Conservation (phyloP, 352 stramenopile species). For the Bremia lactucae region DNA sequence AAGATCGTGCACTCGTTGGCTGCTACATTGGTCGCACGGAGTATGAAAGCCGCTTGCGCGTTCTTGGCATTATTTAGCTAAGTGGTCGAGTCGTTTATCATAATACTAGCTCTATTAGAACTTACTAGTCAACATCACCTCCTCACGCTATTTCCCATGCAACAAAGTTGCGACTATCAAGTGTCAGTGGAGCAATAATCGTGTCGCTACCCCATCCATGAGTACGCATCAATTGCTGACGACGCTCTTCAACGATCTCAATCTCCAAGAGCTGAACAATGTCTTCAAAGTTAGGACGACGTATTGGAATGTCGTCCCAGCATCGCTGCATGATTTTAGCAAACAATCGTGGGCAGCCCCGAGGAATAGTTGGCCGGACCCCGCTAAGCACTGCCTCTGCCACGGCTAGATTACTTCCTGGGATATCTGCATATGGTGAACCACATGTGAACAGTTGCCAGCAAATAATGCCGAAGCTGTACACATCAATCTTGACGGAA, state of each 20-base stretch:
- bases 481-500: conserved; percentile 78
- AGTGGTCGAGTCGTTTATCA: conserved; percentile 3
- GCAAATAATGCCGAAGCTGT: conserved; percentile 80
- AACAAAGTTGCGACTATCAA: conserved; percentile 14
- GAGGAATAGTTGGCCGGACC: conserved; percentile 48
- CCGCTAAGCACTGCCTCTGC: conserved; percentile 61
- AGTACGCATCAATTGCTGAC: conserved; percentile 15
- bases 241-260: conserved; percentile 44
- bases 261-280: conserved; percentile 72
- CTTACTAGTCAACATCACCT: too few relatives aligned
- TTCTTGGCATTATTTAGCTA: conserved; percentile 67
- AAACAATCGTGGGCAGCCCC: conserved; percentile 51
- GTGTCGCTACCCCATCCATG: conserved; percentile 13
- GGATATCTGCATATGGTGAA: conserved; percentile 63
- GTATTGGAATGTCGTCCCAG: conserved; percentile 60
- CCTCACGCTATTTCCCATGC: too few relatives aligned
- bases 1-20: conserved; percentile 69
- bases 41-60: conserved; percentile 76
- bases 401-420: conserved; percentile 61
- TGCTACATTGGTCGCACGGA: conserved; percentile 84
- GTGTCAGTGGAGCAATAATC: conserved; percentile 10
- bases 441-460: conserved; percentile 73
- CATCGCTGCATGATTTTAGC: conserved; percentile 75
- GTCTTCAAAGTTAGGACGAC: conserved; percentile 65
- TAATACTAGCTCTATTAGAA: too few relatives aligned